Conservation (phyloP, 805 yeast species). For the Yarrowia sp. region DNA sequence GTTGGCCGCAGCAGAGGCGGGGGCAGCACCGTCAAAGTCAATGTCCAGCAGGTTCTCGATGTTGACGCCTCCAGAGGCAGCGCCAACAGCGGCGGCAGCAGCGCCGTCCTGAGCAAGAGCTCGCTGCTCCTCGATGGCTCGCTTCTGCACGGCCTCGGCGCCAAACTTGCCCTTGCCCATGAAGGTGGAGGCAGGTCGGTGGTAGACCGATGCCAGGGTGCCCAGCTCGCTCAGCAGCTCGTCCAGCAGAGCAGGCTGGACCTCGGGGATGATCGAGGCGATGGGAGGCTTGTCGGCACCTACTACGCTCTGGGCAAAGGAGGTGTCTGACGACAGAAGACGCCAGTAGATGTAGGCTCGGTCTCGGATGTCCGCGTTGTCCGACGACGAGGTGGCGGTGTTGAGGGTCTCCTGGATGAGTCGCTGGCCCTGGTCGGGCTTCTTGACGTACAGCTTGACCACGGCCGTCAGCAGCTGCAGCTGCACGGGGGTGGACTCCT, state of each 20-base stretch:
- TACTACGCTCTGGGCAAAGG: constrained; percentile 63
- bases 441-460: constrained; percentile 65
- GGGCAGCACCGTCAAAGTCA: constrained; percentile 57
- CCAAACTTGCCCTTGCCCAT: constrained; percentile 47
- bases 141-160: constrained; percentile 43
- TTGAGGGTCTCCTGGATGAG: constrained; percentile 79
- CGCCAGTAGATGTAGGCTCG: constrained; percentile 89
- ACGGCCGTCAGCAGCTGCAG: constrained; percentile 71
- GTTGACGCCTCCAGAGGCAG: constrained; percentile 45
- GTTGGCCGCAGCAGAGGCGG: constrained; percentile 30
- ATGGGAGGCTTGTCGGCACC: constrained; percentile 67
- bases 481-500: constrained; percentile 76
- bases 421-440: constrained; percentile 56
- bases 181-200: constrained; percentile 71
- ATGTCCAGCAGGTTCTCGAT: constrained; percentile 84
- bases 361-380: constrained; percentile 85
- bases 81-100: constrained; percentile 34
- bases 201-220: constrained; percentile 84
- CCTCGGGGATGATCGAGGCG: constrained; percentile 65
- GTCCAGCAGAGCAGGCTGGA: constrained; percentile 65
- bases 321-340: constrained; percentile 73
- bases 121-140: constrained; percentile 72
- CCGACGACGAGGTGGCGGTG: constrained; percentile 69
- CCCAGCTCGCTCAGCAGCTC: constrained; percentile 73
- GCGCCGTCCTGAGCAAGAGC: constrained; percentile 74